Evolutionary conservation across 2,329 filamentous ascomycete genomes (phyloP).

Genomic region (Lachnellula subtilissima): DNA sequence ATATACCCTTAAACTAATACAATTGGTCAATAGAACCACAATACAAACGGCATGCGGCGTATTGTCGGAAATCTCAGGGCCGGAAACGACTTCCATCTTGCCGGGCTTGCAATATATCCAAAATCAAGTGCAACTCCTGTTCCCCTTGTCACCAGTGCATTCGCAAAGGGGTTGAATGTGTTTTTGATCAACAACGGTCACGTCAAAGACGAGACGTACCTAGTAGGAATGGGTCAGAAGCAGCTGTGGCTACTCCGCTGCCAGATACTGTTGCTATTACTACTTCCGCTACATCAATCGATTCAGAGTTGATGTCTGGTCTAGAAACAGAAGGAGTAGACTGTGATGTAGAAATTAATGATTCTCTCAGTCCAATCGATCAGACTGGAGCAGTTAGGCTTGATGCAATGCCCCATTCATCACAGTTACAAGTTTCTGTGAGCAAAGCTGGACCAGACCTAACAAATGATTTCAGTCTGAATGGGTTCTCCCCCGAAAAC

Average conservation of each 20-base stretch:
- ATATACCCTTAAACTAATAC: background rate
- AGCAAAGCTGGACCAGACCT: background rate
- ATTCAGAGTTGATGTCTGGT: background rate
- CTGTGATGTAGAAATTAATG: background rate
- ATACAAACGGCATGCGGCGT: background rate
- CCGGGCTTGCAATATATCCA: conserved; percentile 20
- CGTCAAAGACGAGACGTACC: background rate
- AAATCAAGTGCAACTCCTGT: conserved; percentile 21
- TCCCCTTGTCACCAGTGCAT: conserved; percentile 17
- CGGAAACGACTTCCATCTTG: conserved; percentile 10
- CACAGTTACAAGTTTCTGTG: background rate
- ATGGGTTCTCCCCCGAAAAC: background rate
- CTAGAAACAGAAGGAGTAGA: background rate
- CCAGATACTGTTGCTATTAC: conserved; percentile 30
- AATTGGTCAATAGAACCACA: background rate
- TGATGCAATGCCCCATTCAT: background rate
- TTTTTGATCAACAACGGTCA: conserved; percentile 10
- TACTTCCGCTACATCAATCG: background rate
- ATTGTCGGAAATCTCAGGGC: background rate
- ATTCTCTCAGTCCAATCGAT: background rate
- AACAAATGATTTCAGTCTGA: background rate
- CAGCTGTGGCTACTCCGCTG: conserved; percentile 31
- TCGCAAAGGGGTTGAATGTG: conserved; percentile 18
- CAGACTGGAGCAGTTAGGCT: background rate
- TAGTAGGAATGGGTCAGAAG: background rate